Base-by-base conservation (phyloP, 2,329 filamentous ascomycete genomes). In the Kalmusia sp. region DNA sequence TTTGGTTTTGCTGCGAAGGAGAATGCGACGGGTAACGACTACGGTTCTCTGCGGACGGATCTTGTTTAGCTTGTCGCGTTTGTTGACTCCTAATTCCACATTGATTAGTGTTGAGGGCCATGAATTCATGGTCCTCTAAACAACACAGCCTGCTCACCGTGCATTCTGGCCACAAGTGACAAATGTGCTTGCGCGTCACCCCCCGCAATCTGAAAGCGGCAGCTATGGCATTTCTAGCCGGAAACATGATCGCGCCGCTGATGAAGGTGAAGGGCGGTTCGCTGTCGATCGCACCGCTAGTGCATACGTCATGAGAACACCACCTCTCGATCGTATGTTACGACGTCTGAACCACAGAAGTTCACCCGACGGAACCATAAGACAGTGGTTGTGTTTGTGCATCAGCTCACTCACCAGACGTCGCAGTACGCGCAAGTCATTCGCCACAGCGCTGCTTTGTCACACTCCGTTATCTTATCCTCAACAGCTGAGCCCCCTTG, bases 121-220 rank as follows among this genome's bases (percentile, higher is more conserved):
- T 70, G 68, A 71, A 71, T 72, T 71, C 69, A 70, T 68, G 62
- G 59, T 58, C 53, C 58, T 62, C 64, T 49, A 55, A 70, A 55
- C 54, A 30, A 21, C 50, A 33, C 27, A 40, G 19, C 21, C 21
- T 52, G 31, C 33, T 33, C 25, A 49, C 27, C 27, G 19, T 9
- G 47, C 30, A 8, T 11, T 19, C 21, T 15, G 21, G 41, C 24
- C 17, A 4, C 21, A 9, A 33, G 33, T 47, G 44, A 40, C 24
- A 22, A 39, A 43, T 30, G 19, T 14, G 21, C 43, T 48, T 43
- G 50, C 50, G 53, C 54, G 53, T 54, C 27, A 38, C 38, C 27
- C 25, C 31, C 47, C 46, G 50, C 25, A 22, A 43, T 11, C 19
- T 19, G 27, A 30, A 25, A 22, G 43, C 31, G 41, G 28, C 44